Evolutionary conservation across 2,329 filamentous ascomycete genomes (phyloP).

Genomic region (Verticillium klebahnii): DNA sequence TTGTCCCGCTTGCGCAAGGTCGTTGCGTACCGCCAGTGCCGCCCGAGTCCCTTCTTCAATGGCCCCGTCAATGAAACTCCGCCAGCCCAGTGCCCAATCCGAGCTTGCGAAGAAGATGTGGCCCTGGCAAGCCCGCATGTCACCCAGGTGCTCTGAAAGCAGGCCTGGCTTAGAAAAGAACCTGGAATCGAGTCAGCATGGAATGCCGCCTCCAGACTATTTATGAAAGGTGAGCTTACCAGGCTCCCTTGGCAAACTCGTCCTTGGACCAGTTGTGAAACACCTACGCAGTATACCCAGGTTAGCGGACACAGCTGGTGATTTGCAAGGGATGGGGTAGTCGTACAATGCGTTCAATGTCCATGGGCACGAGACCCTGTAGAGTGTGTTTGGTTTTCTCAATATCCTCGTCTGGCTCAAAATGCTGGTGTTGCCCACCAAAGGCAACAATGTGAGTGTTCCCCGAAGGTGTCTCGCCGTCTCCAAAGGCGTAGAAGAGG

Average conservation of each 20-base stretch:
- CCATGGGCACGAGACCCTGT: slow-evolving; percentile 25
- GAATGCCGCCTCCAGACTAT: too few species aligned
- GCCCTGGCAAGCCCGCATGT: slow-evolving; percentile 34
- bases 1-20: slow-evolving; percentile 2
- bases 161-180: slow-evolving; percentile 33
- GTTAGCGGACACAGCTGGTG: neutral
- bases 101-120: slow-evolving; percentile 41
- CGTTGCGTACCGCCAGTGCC: slow-evolving; percentile 15
- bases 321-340: neutral
- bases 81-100: slow-evolving; percentile 45
- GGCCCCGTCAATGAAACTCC: slow-evolving; percentile 45
- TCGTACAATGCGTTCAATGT: slow-evolving; percentile 21
- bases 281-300: slow-evolving; percentile 18
- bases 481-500: slow-evolving; percentile 37
- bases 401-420: slow-evolving; percentile 37
- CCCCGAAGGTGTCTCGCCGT: slow-evolving; percentile 37
- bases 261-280: slow-evolving; percentile 46
- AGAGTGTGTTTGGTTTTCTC: slow-evolving; percentile 24
- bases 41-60: slow-evolving; percentile 39
- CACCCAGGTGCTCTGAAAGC: slow-evolving; percentile 29
- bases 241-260: slow-evolving; percentile 39
- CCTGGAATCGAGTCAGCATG: slow-evolving; percentile 6
- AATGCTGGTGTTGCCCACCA: slow-evolving; percentile 34
- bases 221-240: slow-evolving; percentile 13
- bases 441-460: slow-evolving; percentile 45